These are phyloP conservation scores for Colletotrichum tabaci DNA, from an alignment of 2,329 filamentous ascomycete species.

Conservation along the genomic window DNA sequence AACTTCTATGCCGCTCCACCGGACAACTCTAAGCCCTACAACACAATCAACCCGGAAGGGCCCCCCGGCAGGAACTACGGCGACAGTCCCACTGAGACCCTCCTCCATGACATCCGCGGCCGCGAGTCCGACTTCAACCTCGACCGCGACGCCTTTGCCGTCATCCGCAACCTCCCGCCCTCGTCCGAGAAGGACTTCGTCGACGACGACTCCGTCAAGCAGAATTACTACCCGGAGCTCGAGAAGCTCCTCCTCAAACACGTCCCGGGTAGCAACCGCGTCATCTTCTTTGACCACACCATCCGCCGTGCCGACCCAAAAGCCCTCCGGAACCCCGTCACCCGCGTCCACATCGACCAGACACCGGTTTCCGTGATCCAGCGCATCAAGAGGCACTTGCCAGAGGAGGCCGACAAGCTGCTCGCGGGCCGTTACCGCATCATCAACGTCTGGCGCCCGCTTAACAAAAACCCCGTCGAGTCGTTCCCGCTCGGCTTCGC, in stretches of 20 bases:
- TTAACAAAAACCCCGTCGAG: constrained; percentile 72
- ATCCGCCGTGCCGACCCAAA: constrained; percentile 76
- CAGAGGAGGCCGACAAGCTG: constrained; percentile 72
- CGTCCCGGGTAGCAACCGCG: constrained; percentile 75
- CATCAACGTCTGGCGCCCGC: constrained; percentile 87
- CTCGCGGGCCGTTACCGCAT: constrained; percentile 82
- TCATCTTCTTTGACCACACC: constrained; percentile 91
- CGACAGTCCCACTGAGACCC: constrained; percentile 64
- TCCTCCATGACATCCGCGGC: constrained; percentile 81
- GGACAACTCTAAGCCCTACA: constrained; percentile 73
- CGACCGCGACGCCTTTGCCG: constrained; percentile 82
- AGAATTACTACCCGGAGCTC: constrained; percentile 88
- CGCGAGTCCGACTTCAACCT: constrained; percentile 76
- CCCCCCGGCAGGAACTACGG: constrained; percentile 77
- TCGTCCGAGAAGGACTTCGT: constrained; percentile 73
- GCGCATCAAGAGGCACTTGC: constrained; percentile 78
- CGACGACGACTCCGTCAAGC: constrained; percentile 78
- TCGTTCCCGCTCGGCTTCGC: constrained; percentile 79
- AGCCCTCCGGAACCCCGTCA: constrained; percentile 78
- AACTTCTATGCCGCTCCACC: constrained; percentile 76
- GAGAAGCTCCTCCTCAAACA: constrained; percentile 78
- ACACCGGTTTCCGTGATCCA: constrained; percentile 75
- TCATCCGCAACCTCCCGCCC: constrained; percentile 71
- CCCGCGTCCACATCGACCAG: constrained; percentile 86
- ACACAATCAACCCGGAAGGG: constrained; percentile 78